Conservation (phyloP, 805 yeast species). For the Blastobotrys chiropterorum region DNA sequence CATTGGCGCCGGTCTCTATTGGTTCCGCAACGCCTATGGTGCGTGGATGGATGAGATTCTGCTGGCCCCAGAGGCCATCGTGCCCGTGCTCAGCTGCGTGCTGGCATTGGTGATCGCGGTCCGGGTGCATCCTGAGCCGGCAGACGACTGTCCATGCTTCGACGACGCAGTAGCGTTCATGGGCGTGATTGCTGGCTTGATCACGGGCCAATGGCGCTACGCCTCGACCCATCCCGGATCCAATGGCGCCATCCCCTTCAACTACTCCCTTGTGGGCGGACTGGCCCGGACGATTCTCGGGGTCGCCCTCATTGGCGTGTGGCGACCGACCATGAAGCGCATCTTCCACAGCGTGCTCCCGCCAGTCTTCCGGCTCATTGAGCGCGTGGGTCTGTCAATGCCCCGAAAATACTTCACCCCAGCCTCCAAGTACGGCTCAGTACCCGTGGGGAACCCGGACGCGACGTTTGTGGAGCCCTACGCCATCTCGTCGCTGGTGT, state of each 20-base stretch:
- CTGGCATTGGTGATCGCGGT: constrained; percentile 44
- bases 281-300: constrained; percentile 55
- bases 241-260: constrained; percentile 19
- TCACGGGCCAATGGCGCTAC: constrained; percentile 47
- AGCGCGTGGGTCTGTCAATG: constrained; percentile 32
- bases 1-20: constrained; percentile 52
- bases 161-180: constrained; percentile 92
- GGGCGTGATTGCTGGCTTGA: constrained; percentile 79
- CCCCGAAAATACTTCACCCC: constrained; percentile 36
- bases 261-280: constrained; percentile 27
- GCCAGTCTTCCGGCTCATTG: constrained; percentile 45
- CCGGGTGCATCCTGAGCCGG: constrained; percentile 72
- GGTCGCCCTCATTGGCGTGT: constrained; percentile 50
- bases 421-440: constrained; percentile 31
- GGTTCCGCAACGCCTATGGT: constrained; percentile 40
- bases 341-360: constrained; percentile 50
- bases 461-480: constrained; percentile 27
- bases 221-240: constrained; percentile 22
- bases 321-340: constrained; percentile 76
- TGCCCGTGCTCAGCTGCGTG: constrained; percentile 13
- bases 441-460: constrained; percentile 33
- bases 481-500: constrained; percentile 28
- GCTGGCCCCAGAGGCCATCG: constrained; percentile 17
- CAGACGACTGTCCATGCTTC: constrained; percentile 93
- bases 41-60: constrained; percentile 43